phyloP scores from a whole-genome alignment of 805 yeast species.

The Metschnikowia arizonensis region DNA sequence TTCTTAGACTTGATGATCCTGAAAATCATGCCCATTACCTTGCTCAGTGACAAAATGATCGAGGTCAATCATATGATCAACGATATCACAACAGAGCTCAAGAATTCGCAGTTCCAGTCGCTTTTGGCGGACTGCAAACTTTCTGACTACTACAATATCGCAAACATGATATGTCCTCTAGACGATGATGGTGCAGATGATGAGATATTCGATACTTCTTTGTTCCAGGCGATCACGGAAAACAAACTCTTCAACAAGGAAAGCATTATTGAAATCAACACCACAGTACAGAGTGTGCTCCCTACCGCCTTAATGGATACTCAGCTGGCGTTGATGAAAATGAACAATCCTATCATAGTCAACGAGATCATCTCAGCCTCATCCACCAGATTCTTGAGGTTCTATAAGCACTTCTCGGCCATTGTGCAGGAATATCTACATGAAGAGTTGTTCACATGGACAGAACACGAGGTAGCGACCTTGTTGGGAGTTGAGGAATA shows the following conservation, averaged over 20 bases:
- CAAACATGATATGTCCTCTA: slow-evolving; percentile 69
- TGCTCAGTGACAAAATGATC: slow-evolving; percentile 37
- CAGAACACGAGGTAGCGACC: slow-evolving; percentile 57
- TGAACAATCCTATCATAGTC: slow-evolving; percentile 61
- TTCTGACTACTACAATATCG: slow-evolving; percentile 55
- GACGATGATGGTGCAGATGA: slow-evolving; percentile 58
- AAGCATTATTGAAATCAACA: slow-evolving; percentile 41
- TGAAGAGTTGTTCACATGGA: slow-evolving; percentile 45
- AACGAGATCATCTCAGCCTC: slow-evolving; percentile 52
- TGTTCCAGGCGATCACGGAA: slow-evolving; percentile 63
- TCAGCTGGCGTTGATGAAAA: slow-evolving; percentile 52
- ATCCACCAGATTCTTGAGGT: slow-evolving; percentile 45
- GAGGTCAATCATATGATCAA: slow-evolving; percentile 33
- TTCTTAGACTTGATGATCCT: slow-evolving; percentile 56
- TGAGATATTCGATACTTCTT: slow-evolving; percentile 53
- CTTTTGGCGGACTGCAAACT: slow-evolving; percentile 52
- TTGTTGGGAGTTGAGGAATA: slow-evolving; percentile 57
- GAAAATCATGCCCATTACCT: slow-evolving; percentile 45
- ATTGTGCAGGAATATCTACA: slow-evolving; percentile 37
- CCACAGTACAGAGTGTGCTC: slow-evolving; percentile 46
- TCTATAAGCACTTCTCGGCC: slow-evolving; percentile 38
- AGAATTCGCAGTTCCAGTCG: slow-evolving; percentile 42
- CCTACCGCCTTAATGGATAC: slow-evolving; percentile 60
- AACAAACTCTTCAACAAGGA: slow-evolving; percentile 51
- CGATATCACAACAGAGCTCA: slow-evolving; percentile 36